Base-by-base conservation (phyloP, 176 grass and related monocot genomes). In the Oryza meridionalis region DNA sequence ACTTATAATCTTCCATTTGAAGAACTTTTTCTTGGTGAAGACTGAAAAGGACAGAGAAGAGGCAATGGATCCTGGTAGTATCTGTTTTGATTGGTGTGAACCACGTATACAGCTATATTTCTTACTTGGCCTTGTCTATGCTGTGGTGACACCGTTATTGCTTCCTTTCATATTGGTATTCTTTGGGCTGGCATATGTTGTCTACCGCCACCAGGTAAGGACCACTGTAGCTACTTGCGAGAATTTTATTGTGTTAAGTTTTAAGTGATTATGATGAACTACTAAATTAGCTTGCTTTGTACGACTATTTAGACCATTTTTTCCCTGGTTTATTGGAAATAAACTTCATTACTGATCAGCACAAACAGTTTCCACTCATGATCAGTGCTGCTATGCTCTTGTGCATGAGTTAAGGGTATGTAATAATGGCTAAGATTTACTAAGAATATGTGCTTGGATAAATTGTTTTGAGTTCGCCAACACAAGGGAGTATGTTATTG, bases 51-150 rank as follows among this genome's bases (percentile, higher is more conserved):
- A 98, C 64, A 95, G 91, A 78, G 87, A 96, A 81, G 91, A 94
- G 22, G 96, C 96, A 35, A 94, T 95, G 93, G 87, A 98, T 90
- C 96, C 96, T 53, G 96, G 93, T 5, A 95, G 96, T 45, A 92
- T 98, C 77, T 87, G 90, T 37, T 98, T 98, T 76, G 84, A 86
- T 65, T 86, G 70, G 17, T 84, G 74, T 3, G 96, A 98, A 72
- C 96, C 96, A 43, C 86, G 83, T 75, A 96, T 98, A 87, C 96
- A 98, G 65, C 85, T 98, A 19, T 98, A 98, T 86, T 98, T 96
- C 75, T 85, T 98, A 77, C 91, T 98, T 35, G 96, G 96, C 21
- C 93, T 98, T 76, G 91, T 92, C 79, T 98, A 98, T 79, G 85
- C 93, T 67, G 83, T 84, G 2, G 89, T 98, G 76, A 98, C 96